Base-by-base conservation (phyloP, 140 eudicot species). In the Ambrosia hybrid region DNA sequence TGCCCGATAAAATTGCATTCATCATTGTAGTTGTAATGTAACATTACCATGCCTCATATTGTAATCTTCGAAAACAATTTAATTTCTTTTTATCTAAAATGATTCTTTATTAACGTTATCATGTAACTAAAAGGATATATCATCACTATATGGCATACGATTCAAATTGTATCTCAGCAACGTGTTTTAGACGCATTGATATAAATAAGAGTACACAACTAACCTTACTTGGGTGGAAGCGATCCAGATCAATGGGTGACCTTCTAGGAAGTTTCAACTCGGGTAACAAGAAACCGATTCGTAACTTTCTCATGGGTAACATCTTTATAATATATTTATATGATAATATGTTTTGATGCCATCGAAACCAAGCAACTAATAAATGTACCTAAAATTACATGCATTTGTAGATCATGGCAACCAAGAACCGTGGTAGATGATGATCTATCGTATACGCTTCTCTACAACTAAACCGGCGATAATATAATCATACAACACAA, bases 1-100 rank as follows among this genome's bases (percentile, higher is more conserved):
- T 36, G 43, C 48, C 71, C 34, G 74, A 81, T 76, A 75, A 78
- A 56, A 13, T 45, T 79, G 66, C 73, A 46, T 64, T 53, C 71
- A 67, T 58, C 72, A 56, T 52, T 76, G 82, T 76, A 70, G 82
- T 71, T 73, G 46, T 68, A 74, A 71, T 76, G 82, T 81, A 81
- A 76, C 81, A 81, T 66, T 71, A 58, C 70, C 77, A 37, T 81
- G 75, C 75, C 64, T 66, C 67, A 21, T 76, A 37, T 65, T 65
- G 83, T 73, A 79, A 79, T 73, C 79, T 67, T 66, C 63, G 73
- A 78, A 51, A 65, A 30, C 34, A 72, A 71, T 72, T 65, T 72
- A 45, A 72, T 65, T 57, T 65, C 58, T 11, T 65, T 72, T 72
- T 72, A 65, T 72, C 64, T 72, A 43, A 78, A 78, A 46, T 55